Evolutionary conservation across 768 basidiomycete genomes (phyloP).

Genomic region (Panellus pusillus): DNA sequence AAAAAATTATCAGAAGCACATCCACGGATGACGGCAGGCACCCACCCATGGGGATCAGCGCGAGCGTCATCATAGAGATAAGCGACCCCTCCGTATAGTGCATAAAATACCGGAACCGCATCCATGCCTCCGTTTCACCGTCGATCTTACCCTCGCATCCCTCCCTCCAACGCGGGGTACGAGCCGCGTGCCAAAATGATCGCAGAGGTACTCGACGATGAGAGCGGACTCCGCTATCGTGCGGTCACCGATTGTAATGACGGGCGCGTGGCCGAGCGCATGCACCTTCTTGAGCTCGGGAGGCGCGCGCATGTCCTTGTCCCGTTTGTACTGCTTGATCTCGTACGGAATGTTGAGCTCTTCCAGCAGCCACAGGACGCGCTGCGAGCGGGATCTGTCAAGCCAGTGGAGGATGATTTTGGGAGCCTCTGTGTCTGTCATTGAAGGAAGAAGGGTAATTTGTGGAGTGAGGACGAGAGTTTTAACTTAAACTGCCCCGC

Average conservation of each 20-base stretch:
- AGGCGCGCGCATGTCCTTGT: slow-evolving; percentile 22
- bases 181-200: slow-evolving; percentile 12
- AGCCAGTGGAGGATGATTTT: slow-evolving; percentile 32
- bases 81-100: slow-evolving; percentile 14
- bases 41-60: not conserved
- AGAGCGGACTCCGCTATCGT: slow-evolving; percentile 39
- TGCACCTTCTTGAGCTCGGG: slow-evolving; percentile 32
- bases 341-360: slow-evolving; percentile 41
- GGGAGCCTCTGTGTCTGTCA: not conserved
- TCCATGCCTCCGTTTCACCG: slow-evolving; percentile 7
- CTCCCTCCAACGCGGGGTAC: slow-evolving; percentile 10
- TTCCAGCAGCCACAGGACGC: slow-evolving; percentile 41
- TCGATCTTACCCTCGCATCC: slow-evolving; percentile 5
- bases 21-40: not conserved
- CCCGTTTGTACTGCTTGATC: slow-evolving; percentile 33
- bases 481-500: too few species aligned
- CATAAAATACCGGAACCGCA: slow-evolving; percentile 14
- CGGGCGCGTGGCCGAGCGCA: slow-evolving; percentile 38
- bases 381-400: slow-evolving; percentile 35
- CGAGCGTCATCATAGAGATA: not conserved
- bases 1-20: not conserved
- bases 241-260: slow-evolving; percentile 38
- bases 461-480: too few species aligned
- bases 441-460: too few species aligned
- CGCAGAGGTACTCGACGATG: slow-evolving; percentile 26